A percentile compares a stretch with the other conserved stretches of the same genome.
Evolutionary conservation across 345 rosid species (phyloP).

Genomic region (Pugionium dolabratum): DNA sequence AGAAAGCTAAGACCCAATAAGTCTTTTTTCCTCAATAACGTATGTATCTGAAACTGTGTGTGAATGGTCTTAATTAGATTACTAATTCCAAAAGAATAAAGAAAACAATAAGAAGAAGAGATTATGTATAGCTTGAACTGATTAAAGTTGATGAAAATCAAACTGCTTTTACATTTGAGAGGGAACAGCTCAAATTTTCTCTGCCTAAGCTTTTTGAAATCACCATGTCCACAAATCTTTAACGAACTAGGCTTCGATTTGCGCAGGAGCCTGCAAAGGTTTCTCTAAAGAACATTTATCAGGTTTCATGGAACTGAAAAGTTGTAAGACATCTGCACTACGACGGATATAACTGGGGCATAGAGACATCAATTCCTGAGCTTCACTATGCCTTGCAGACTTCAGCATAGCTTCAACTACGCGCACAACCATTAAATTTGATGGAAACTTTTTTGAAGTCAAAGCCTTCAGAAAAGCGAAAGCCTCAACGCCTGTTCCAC

Average conservation of each 20-base stretch:
- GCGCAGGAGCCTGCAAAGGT: conserved; percentile 43
- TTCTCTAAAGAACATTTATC: conserved; percentile 32
- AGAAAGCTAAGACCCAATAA: too few species aligned
- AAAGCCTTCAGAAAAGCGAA: conserved; percentile 58
- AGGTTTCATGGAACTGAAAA: conserved; percentile 56
- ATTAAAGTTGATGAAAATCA: too few species aligned
- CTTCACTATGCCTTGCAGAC: conserved; percentile 61
- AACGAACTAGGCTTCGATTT: conserved; percentile 42
- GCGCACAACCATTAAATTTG: conserved; percentile 59
- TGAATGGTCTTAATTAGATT: too few species aligned
- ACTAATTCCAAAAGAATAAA: too few species aligned
- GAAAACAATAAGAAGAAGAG: too few species aligned
- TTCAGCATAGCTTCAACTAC: conserved; percentile 68
- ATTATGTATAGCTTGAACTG: too few species aligned
- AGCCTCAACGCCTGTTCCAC: conserved; percentile 68
- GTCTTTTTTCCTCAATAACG: too few species aligned
- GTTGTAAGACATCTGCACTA: conserved; percentile 74
- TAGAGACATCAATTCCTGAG: conserved; percentile 69
- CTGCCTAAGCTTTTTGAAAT: not conserved
- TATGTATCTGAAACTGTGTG: too few species aligned
- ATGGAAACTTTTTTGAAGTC: conserved; percentile 73
- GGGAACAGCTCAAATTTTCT: too few species aligned
- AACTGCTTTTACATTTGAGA: too few species aligned
- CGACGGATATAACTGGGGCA: conserved; percentile 67
- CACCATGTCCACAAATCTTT: not conserved